A percentile compares a stretch with the other conserved stretches of the same genome.
Evolutionary conservation across 441 rosid genomes (phyloP).

Genomic region (Omphalea diandra): DNA sequence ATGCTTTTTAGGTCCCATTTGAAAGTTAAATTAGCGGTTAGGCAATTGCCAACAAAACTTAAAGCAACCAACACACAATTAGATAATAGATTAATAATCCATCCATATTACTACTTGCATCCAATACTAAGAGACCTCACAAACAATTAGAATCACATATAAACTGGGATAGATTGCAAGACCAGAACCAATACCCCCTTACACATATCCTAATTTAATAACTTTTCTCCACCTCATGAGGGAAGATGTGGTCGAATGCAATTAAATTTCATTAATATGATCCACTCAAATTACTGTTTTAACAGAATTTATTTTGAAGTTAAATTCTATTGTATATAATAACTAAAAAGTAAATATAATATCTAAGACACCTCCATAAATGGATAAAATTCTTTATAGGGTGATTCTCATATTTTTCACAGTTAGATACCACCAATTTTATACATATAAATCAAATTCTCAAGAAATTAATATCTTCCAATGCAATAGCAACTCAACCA

Average conservation of each 20-base stretch:
- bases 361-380: background rate
- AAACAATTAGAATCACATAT: background rate
- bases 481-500: background rate
- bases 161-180: background rate
- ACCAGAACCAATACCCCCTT: background rate
- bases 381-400: background rate
- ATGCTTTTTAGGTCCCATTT: background rate
- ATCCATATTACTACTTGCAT: background rate
- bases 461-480: background rate
- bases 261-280: background rate
- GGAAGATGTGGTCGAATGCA: background rate
- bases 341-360: background rate
- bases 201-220: background rate
- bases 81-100: too few relatives aligned
- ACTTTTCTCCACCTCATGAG: background rate
- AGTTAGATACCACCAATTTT: background rate
- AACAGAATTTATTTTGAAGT: background rate
- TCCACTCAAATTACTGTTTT: background rate
- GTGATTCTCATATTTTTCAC: background rate
- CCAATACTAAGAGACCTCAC: background rate
- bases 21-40: background rate
- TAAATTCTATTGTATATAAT: background rate
- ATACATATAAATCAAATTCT: background rate
- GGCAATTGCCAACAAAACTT: background rate
- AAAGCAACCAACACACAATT: background rate